Evolutionary conservation across 805 yeast genomes (phyloP).

Genomic region (Pichia nanzhaoensis): DNA sequence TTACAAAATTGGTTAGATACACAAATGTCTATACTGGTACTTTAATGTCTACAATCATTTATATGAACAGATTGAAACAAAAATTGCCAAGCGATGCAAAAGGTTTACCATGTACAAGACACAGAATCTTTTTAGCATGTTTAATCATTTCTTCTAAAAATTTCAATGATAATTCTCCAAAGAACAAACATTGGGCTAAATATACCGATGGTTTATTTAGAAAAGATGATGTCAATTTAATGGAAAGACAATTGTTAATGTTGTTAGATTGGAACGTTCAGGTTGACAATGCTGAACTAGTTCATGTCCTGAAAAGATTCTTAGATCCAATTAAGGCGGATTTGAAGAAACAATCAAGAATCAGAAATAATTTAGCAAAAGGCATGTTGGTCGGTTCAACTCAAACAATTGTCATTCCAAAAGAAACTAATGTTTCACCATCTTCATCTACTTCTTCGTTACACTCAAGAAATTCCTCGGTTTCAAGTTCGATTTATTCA

Average conservation of each 20-base stretch:
- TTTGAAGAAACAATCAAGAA: conserved; percentile 27
- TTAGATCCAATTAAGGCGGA: conserved; percentile 44
- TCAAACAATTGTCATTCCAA: conserved; percentile 22
- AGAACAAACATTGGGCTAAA: conserved; percentile 72
- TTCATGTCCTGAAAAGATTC: conserved; percentile 36
- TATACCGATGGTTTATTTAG: conserved; percentile 70
- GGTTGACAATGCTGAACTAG: conserved; percentile 40
- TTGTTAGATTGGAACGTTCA: conserved; percentile 65
- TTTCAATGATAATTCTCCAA: conserved; percentile 74
- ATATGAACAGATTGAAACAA: conserved; percentile 52
- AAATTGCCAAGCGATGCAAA: conserved; percentile 65
- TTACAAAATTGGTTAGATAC: conserved; percentile 62
- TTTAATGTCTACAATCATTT: conserved; percentile 63
- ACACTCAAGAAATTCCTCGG: conserved; percentile 12
- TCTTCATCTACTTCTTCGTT: background rate
- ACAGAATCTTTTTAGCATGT: conserved; percentile 69
- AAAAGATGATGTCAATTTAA: conserved; percentile 62
- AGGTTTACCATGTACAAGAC: conserved; percentile 75
- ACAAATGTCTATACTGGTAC: conserved; percentile 80
- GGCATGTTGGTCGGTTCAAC: conserved; percentile 27
- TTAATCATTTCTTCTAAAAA: conserved; percentile 65
- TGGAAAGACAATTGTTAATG: conserved; percentile 71
- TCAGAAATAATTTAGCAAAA: conserved; percentile 25
- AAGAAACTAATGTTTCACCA: background rate
- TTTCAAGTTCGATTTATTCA: conserved; percentile 10